Evolutionary conservation across 352 stramenopile species (phyloP), one percentile per base, ranked within the genome.

Genomic region (Pythium phragmitis): DNA sequence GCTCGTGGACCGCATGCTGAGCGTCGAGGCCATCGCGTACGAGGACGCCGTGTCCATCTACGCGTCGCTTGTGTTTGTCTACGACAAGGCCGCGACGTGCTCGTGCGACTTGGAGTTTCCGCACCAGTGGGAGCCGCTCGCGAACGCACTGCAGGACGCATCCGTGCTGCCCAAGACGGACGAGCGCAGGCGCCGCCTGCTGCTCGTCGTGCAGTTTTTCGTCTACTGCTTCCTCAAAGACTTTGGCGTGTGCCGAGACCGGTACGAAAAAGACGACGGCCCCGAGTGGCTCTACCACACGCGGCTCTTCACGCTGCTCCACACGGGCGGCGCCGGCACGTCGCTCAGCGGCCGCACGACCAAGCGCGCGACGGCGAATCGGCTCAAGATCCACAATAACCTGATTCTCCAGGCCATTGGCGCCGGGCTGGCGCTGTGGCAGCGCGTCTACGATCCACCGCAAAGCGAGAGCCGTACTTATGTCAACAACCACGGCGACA

Each of bases 191-290:
- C 77, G 79, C 55, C 82, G 80, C 52, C 81, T 80, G 26, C 72
- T 94, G 37, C 71, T 94, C 14, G 83, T 92, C 43, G 47, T 92
- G 16, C 86, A 91, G 66, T 94, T 94, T 57, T 89, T 83, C 49
- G 80, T 89, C 34, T 92, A 92, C 55, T 92, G 83, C 41, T 87
- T 94, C 64, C 69, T 86, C 57, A 76, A 86, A 55, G 84, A 94
- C 67, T 73, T 91, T 49, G 51, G 76, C 33, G 55, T 77, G 12
- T 90, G 81, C 57, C 76, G 79, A 21, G 65, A 73, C 37, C 74
- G 75, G 17, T 91, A 90, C 65, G 60, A 73, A 19, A 68, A 65
- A 43, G 49, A 79, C 14, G 80, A 91, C 53, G 43, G 37, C 60
- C 23, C 69, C 65, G 42, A 57, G 41, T 93, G 85, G 85, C 67